Evolutionary conservation across 768 basidiomycete species (phyloP).

Genomic region (Podaxis pistillaris): DNA sequence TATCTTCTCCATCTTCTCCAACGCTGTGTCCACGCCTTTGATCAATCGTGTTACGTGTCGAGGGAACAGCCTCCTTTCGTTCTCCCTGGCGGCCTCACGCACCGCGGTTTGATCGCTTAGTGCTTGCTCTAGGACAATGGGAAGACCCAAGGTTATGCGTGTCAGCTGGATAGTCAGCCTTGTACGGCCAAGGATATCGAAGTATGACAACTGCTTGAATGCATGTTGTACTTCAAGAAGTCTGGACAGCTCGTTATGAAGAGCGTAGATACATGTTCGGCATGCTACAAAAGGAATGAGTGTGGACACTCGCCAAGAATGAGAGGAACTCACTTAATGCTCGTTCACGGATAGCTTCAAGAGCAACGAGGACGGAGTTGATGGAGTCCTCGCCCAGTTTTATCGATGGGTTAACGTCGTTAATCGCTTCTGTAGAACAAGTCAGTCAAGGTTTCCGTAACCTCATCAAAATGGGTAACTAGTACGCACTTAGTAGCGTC

Average conservation of each 20-base stretch:
- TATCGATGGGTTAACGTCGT: conserved; percentile 77
- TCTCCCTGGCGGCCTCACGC: conserved; percentile 15
- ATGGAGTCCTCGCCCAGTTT: conserved; percentile 78
- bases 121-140: conserved; percentile 71
- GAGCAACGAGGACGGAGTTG: conserved; percentile 66
- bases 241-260: conserved; percentile 70
- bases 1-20: conserved; percentile 66
- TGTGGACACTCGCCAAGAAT: not conserved
- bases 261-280: conserved; percentile 70
- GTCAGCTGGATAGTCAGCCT: conserved; percentile 76
- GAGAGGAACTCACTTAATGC: conserved; percentile 56
- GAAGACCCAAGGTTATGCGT: conserved; percentile 72
- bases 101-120: conserved; percentile 43
- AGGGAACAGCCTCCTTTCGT: conserved; percentile 43
- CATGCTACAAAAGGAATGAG: conserved; percentile 48
- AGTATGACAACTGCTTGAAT: conserved; percentile 72
- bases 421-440: conserved; percentile 56
- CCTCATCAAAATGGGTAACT: not conserved
- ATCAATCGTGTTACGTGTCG: conserved; percentile 58
- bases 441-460: not conserved
- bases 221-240: conserved; percentile 81
- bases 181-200: conserved; percentile 74
- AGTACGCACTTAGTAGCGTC: conserved; percentile 64
- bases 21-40: conserved; percentile 55
- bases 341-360: conserved; percentile 70